phyloP scores from a whole-genome alignment of 1,284 basidiomycete genomes.

The Puccinia hordei region DNA sequence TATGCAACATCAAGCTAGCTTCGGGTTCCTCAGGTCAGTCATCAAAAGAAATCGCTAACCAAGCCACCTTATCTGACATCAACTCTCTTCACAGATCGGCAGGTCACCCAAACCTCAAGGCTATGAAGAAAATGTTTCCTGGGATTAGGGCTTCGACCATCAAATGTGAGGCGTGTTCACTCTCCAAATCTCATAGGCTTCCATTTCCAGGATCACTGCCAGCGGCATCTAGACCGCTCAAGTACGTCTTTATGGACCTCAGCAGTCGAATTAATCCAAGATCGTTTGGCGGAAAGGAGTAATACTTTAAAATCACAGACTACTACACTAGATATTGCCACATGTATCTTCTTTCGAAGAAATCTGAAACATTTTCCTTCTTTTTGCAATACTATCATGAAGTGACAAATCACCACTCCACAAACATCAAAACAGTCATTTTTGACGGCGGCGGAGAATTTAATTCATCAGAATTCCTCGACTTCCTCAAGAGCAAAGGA shows the following conservation, averaged over 20 bases:
- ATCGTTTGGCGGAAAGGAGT: background rate
- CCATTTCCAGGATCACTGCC: background rate
- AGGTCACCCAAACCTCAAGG: background rate
- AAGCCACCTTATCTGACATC: background rate
- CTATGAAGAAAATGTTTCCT: background rate
- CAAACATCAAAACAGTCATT: too few species aligned
- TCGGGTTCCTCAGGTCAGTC: background rate
- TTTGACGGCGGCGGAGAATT: too few species aligned
- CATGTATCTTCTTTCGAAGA: background rate
- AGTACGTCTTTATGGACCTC: too few species aligned
- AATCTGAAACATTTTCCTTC: slow-evolving; percentile 18
- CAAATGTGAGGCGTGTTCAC: too few species aligned
- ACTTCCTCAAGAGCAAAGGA: too few species aligned
- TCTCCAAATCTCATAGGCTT: too few species aligned
- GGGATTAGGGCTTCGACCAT: background rate
- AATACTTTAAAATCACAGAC: slow-evolving; percentile 22
- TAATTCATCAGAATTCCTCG: too few species aligned
- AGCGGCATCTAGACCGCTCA: too few species aligned
- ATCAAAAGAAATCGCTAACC: background rate
- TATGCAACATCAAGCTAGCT: background rate
- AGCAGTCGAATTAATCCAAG: too few species aligned
- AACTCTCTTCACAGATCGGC: background rate
- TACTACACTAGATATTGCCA: background rate
- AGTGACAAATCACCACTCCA: too few species aligned
- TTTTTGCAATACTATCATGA: too few species aligned